phyloP scores from a whole-genome alignment of 73 alveolate species.

The Paramecium bursaria region DNA sequence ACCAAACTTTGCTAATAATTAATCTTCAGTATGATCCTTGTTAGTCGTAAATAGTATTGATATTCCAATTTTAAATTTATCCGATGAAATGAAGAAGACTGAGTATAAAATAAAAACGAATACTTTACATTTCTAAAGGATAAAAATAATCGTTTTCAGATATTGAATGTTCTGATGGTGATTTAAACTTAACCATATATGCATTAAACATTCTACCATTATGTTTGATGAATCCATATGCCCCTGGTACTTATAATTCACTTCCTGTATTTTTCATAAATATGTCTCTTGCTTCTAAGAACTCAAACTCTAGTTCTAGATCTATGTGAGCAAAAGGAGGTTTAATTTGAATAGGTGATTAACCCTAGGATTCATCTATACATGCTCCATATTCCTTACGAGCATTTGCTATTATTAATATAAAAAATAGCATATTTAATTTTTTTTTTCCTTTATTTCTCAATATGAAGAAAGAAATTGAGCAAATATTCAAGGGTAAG shows the following conservation, averaged over 20 bases:
- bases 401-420: too few relatives aligned
- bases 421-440: too few relatives aligned
- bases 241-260: conserved; percentile 4
- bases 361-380: conserved; percentile 34
- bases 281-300: conserved; percentile 36
- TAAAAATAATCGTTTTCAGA: conserved; percentile 60
- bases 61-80: conserved; percentile 29
- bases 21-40: conserved; percentile 38
- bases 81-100: conserved; percentile 20
- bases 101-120: too few relatives aligned
- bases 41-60: not conserved
- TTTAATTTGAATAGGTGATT: conserved; percentile 41
- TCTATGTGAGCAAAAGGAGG: conserved; percentile 54
- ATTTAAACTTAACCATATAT: conserved; percentile 42
- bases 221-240: conserved; percentile 45
- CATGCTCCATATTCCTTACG: conserved; percentile 34
- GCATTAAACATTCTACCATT: conserved; percentile 27
- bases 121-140: conserved; percentile 56
- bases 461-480: too few relatives aligned
- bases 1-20: conserved; percentile 35
- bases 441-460: too few relatives aligned
- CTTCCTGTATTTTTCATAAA: conserved; percentile 30
- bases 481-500: too few relatives aligned
- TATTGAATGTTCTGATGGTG: conserved; percentile 60
- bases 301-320: conserved; percentile 26